A percentile compares a stretch with the other conserved stretches of the same genome.
phyloP scores from a whole-genome alignment of 139 green algal species.

The Chlamydomonas asymmetrica region DNA sequence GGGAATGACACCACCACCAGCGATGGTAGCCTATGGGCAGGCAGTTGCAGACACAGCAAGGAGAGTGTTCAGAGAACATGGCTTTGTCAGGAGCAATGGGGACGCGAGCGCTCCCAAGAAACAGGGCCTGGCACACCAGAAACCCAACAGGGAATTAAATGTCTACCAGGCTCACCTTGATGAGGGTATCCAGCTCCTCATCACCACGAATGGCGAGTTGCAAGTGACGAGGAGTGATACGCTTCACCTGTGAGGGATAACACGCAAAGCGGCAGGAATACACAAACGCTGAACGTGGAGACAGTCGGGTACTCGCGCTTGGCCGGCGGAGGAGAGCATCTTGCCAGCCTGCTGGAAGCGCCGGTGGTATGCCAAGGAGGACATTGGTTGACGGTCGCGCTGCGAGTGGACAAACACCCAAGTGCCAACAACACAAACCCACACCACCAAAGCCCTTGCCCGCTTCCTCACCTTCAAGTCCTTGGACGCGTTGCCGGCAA shows the following conservation, averaged over 20 bases:
- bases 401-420: not conserved
- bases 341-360: no score
- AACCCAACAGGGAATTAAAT: conserved; percentile 1
- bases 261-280: not conserved
- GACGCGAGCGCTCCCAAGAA: no score
- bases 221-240: conserved; percentile 98
- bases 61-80: no score
- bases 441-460: not conserved
- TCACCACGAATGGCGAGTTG: conserved; percentile 99
- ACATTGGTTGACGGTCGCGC: not conserved
- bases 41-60: no score
- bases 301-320: no score
- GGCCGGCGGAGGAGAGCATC: no score
- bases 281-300: no score
- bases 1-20: conserved; percentile 97
- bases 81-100: no score
- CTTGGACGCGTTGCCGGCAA: conserved; percentile 99
- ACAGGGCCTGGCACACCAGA: no score
- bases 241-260: conserved; percentile 84
- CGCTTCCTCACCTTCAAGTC: conserved; percentile 96
- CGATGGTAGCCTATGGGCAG: conserved; percentile 91
- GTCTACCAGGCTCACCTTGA: conserved; percentile 85
- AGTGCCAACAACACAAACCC: not conserved
- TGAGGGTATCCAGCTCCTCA: conserved; percentile 99
- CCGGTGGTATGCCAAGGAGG: no score